Base-by-base conservation (phyloP, 495 filamentous ascomycete genomes). In the Penicillium diatomitis region DNA sequence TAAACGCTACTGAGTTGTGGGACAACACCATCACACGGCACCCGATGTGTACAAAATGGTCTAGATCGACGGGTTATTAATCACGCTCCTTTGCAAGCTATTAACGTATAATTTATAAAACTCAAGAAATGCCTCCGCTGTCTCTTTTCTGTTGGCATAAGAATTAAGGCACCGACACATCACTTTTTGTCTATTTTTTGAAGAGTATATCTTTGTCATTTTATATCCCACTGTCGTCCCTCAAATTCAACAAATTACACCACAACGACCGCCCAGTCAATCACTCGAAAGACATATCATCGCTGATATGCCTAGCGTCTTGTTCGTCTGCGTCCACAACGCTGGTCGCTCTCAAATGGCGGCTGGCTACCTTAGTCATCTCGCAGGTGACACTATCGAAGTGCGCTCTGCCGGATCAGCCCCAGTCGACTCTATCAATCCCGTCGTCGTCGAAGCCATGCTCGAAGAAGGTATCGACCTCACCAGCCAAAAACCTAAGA, bases 291-390 rank as follows among this genome's bases (percentile, higher is more conserved):
- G 35, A 42, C 49, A 52, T 49, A 8, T 38, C 11, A 60, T 60
- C 45, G 36, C 47, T 31, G 45, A 54, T 31, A 63, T 53, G 44
- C 58, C 61, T 37, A 64, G 53, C 38, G 58, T 61, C 53, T 49
- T 61, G 39, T 61, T 64, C 38, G 55, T 64, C 51, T 64, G 58
- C 58, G 41, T 64, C 40, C 58, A 64, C 32, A 64, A 64, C 46
- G 61, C 61, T 43, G 61, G 61, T 8, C 61, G 61, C 47, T 64
- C 61, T 5, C 61, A 64, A 53, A 64, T 64, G 53, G 61, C 61
- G 11, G 61, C 61, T n/a, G 61, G 49, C 42, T 64, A 52, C 50
- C 55, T 64, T 7, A 38, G 36, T 11, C 49, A 57, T 42, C 55
- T 64, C 30, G 58, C 57, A 10, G 58, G 58, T 35, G 53, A 58